These are phyloP conservation scores for Fusarium subglutinans DNA, from an alignment of 2,329 filamentous ascomycete species.

Conservation along the genomic window DNA sequence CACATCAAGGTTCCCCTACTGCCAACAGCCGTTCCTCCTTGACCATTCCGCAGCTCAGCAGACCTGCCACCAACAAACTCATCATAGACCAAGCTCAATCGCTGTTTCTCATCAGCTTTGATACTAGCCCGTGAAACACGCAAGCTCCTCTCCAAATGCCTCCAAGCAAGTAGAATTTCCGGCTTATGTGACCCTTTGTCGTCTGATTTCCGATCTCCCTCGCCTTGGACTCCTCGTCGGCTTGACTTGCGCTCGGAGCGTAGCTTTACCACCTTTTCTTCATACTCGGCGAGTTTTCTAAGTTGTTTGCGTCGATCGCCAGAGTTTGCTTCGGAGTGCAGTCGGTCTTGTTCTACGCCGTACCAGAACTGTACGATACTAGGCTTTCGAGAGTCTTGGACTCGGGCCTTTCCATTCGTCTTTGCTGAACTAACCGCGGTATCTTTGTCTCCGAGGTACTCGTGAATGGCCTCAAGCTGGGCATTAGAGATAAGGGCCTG, in stretches of 20 bases:
- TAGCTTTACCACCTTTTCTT: not conserved
- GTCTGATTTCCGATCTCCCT: not conserved
- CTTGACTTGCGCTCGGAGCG: not conserved
- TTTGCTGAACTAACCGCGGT: not conserved
- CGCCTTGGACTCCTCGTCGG: not conserved
- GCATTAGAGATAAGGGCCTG: not conserved
- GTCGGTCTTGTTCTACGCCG: not conserved
- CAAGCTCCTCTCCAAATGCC: not conserved
- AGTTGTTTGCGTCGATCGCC: not conserved
- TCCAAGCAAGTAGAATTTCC: not conserved
- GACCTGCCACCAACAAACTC: conserved; percentile 1
- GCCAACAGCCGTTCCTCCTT: not conserved
- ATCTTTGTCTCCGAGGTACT: not conserved
- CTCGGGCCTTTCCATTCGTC: not conserved
- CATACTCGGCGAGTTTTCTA: not conserved
- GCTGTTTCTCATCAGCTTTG: not conserved
- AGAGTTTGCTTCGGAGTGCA: not conserved
- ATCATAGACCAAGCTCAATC: not conserved
- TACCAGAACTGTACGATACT: not conserved
- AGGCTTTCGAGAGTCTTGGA: not conserved
- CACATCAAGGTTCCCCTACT: not conserved
- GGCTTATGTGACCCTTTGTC: not conserved
- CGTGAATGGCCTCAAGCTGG: not conserved
- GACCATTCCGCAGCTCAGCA: not conserved
- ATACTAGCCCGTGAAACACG: not conserved